Evolutionary conservation across 306 rosid genomes (phyloP), one percentile per base, ranked within the genome.

Genomic region (Sicyos baderoa): DNA sequence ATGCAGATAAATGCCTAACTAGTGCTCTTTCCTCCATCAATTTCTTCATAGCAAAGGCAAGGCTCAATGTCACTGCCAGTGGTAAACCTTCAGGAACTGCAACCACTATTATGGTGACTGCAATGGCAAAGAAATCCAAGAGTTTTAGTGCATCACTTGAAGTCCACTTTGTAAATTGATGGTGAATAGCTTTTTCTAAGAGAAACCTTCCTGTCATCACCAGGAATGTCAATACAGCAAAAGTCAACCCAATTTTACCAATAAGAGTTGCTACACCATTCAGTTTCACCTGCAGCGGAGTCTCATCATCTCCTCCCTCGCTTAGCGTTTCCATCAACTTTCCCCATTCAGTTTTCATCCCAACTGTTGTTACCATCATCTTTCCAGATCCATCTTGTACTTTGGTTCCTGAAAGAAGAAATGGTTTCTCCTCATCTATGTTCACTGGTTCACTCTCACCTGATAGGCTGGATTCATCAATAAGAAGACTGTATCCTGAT

Each of bases 301-400:
- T 93, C 85, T 93, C 98, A 70, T 93, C 98, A 45, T 89, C 97
- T 72, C 98, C 98, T 54, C 96, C 97, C 80, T 93, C 95, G 11
- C 68, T 88, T 35, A 93, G 62, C 37, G 98, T 86, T 79, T 87
- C 98, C 97, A 93, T 93, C 89, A 93, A 75, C 78, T 86, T 93
- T 76, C 98, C 98, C 98, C 98, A 93, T 86, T 93, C 98, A 15
- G 98, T 93, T 75, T 82, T 89, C 98, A 93, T 93, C 29, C 98
- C 98, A 84, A 93, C 97, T 52, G 95, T 75, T 72, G 96, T 88
- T 55, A 89, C 93, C 80, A 93, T 77, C 98, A 93, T 89, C 78
- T 78, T 88, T 49, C 91, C 95, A 50, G 90, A 83, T 56, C 98
- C 98, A 80, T 93, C 98, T 78, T 79, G 96, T 81, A 93, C 98